Evolutionary conservation across 2,329 filamentous ascomycete genomes (phyloP).

Genomic region (Colletotrichum salicis): DNA sequence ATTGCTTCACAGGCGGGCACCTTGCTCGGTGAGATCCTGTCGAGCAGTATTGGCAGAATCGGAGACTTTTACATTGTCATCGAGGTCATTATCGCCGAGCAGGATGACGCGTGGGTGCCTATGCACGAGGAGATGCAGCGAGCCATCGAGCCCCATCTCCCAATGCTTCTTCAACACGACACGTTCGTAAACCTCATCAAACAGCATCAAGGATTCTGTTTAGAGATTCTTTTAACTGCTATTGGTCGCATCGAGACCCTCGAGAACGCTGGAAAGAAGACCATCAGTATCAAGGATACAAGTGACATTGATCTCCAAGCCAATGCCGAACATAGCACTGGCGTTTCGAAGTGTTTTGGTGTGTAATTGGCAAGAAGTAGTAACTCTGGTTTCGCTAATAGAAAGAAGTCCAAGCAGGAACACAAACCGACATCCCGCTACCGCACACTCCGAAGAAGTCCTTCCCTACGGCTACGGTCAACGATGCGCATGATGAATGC

Average conservation of each 20-base stretch:
- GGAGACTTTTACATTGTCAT: constrained; percentile 14
- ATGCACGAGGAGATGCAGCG: constrained; percentile 9
- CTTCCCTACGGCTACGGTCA: neutral
- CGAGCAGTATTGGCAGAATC: neutral
- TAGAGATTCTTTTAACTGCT: neutral
- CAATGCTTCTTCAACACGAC: constrained; percentile 9
- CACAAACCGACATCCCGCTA: neutral
- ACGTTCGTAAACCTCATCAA: neutral
- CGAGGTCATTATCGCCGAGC: constrained; percentile 6
- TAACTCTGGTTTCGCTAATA: neutral
- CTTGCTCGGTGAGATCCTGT: constrained; percentile 6
- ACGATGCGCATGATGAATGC: neutral
- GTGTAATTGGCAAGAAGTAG: neutral
- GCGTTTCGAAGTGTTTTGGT: neutral
- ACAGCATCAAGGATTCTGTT: constrained; percentile 2
- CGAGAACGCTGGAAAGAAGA: neutral
- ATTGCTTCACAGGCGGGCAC: neutral
- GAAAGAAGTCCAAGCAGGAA: neutral
- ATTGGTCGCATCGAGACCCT: neutral
- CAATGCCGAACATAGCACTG: neutral
- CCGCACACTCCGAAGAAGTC: neutral
- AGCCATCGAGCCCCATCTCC: constrained; percentile 11
- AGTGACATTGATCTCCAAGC: neutral
- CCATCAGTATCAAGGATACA: neutral
- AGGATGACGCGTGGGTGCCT: neutral